These are phyloP conservation scores for Leishmania tarentolae DNA, from an alignment of 208 protist species.

Conservation along the genomic window DNA sequence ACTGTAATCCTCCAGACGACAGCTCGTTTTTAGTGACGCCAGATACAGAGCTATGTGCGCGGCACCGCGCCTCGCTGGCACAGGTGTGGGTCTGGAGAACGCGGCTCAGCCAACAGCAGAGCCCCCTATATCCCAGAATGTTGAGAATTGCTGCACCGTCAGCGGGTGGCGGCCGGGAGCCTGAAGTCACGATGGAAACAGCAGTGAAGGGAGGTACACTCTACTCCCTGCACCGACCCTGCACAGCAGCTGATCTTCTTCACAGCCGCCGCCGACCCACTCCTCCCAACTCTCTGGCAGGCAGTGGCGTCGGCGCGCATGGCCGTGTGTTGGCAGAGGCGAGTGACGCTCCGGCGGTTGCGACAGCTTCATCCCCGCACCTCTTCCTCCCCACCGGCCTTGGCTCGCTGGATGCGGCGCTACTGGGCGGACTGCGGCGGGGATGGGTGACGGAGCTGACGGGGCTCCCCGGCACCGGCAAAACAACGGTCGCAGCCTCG, in stretches of 20 bases:
- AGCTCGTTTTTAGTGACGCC: constrained; percentile 4
- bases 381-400: constrained; percentile 33
- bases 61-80: constrained; percentile 7
- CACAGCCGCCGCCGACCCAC: background rate
- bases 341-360: constrained; percentile 3
- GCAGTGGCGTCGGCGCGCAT: background rate
- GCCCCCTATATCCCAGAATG: background rate
- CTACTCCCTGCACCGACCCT: background rate
- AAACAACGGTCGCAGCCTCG: constrained; percentile 38
- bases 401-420: constrained; percentile 43
- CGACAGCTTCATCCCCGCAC: constrained; percentile 1
- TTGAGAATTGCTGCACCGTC: background rate
- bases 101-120: constrained; percentile 2
- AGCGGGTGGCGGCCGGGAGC: background rate
- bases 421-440: constrained; percentile 47
- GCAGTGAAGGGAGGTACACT: background rate
- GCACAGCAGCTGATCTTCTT: constrained; percentile 9
- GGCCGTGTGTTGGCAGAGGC: background rate
- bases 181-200: background rate
- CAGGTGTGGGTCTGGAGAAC: constrained; percentile 10
- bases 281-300: background rate
- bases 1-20: background rate
- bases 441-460: constrained; percentile 67
- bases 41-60: constrained; percentile 11
- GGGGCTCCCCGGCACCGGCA: constrained; percentile 34